Conservation (phyloP, 805 yeast species). For the Ascoidea tarda region DNA sequence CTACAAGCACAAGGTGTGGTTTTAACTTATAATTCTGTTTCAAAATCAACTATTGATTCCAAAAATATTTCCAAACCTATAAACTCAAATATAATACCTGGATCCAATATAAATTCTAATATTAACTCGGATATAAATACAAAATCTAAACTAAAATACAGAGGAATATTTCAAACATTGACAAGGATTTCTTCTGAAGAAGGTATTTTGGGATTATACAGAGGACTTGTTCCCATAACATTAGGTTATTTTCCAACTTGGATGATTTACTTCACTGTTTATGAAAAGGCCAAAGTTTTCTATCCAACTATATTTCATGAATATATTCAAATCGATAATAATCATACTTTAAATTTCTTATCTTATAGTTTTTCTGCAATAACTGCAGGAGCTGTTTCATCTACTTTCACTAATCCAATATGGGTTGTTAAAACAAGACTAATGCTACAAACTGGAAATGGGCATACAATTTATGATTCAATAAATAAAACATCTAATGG, state of each 20-base stretch:
- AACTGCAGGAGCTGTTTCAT: slow-evolving; percentile 78
- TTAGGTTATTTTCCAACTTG: slow-evolving; percentile 95
- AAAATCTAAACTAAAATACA: slow-evolving; percentile 23
- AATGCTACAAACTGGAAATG: slow-evolving; percentile 64
- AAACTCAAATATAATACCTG: neutral
- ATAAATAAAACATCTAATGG: slow-evolving; percentile 13
- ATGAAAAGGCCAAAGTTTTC: slow-evolving; percentile 58
- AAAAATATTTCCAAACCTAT: slow-evolving; percentile 8
- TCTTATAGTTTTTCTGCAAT: slow-evolving; percentile 47
- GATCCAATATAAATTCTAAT: neutral
- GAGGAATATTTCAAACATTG: slow-evolving; percentile 52
- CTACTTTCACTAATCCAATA: slow-evolving; percentile 81
- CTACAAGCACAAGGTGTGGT: slow-evolving; percentile 78
- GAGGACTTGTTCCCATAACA: slow-evolving; percentile 87
- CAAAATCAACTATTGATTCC: slow-evolving; percentile 10
- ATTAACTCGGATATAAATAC: slow-evolving; percentile 12
- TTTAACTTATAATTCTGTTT: slow-evolving; percentile 1
- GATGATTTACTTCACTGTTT: slow-evolving; percentile 89
- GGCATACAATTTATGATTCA: slow-evolving; percentile 22
- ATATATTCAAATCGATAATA: neutral
- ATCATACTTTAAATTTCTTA: slow-evolving; percentile 13
- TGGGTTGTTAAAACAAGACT: slow-evolving; percentile 96
- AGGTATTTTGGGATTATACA: slow-evolving; percentile 70
- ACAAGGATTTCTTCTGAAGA: slow-evolving; percentile 57
- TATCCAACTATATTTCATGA: slow-evolving; percentile 25